A percentile compares a stretch with the other conserved stretches of the same genome.
Conservation (phyloP, 2,329 filamentous ascomycete species). For the Aspergillus persii region DNA sequence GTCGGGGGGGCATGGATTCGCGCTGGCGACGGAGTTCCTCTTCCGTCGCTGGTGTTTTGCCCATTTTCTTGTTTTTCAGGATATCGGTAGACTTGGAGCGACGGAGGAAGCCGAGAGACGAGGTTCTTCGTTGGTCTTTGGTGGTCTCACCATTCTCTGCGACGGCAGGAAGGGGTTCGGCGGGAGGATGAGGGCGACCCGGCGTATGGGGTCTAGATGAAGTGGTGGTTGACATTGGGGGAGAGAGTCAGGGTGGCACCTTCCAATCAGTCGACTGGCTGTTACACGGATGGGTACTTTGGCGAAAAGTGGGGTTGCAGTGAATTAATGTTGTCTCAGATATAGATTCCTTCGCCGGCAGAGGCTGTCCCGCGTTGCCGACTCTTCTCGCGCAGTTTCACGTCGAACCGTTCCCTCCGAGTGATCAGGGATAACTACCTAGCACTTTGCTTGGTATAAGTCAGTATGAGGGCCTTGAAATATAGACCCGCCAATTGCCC, state of each 20-base stretch:
- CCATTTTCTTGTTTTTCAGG: constrained; percentile 44
- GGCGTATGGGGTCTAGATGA: constrained; percentile 39
- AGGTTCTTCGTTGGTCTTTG: constrained; percentile 42
- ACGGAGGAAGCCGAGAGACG: constrained; percentile 59
- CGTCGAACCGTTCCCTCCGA: neutral
- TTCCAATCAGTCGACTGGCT: constrained; percentile 15
- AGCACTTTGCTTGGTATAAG: neutral
- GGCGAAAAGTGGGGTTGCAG: constrained; percentile 19
- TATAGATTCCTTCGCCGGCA: constrained; percentile 15
- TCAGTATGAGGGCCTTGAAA: neutral
- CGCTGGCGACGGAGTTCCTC: constrained; percentile 56
- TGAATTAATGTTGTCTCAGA: constrained; percentile 21
- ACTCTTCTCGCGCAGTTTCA: neutral
- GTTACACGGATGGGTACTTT: constrained; percentile 19
- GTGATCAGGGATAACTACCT: neutral
- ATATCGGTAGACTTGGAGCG: constrained; percentile 66
- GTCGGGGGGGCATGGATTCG: constrained; percentile 57
- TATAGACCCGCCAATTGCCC: neutral
- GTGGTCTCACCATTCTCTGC: constrained; percentile 33
- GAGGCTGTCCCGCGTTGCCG: constrained; percentile 1
- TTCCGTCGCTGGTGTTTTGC: constrained; percentile 41
- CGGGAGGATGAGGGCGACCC: constrained; percentile 29
- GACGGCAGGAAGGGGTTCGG: constrained; percentile 34
- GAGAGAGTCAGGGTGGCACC: constrained; percentile 15
- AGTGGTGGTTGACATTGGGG: constrained; percentile 33